Conservation (phyloP, 345 rosid species). For the Combretum micranthum region DNA sequence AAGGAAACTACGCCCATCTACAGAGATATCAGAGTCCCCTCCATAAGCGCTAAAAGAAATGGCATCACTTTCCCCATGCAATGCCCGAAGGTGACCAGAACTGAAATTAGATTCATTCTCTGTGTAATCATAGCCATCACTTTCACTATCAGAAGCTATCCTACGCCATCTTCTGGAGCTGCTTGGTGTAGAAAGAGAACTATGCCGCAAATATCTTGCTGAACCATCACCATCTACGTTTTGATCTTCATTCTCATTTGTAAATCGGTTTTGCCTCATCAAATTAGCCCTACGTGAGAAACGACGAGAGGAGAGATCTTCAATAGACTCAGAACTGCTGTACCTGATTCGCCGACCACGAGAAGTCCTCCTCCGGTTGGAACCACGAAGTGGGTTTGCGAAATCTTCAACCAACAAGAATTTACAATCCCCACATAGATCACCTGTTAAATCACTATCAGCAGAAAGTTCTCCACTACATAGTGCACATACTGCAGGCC, state of each 20-base stretch:
- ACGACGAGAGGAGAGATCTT: constrained; percentile 46
- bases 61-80: constrained; percentile 56
- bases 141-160: constrained; percentile 64
- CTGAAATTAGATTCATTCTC: constrained; percentile 67
- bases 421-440: constrained; percentile 73
- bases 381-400: constrained; percentile 38
- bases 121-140: constrained; percentile 59
- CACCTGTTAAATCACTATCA: constrained; percentile 30
- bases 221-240: constrained; percentile 27
- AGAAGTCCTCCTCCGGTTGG: constrained; percentile 23
- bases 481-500: constrained; percentile 35
- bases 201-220: constrained; percentile 29
- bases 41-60: constrained; percentile 62
- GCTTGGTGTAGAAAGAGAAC: constrained; percentile 46
- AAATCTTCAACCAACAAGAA: constrained; percentile 66
- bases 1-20: constrained; percentile 46
- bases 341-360: constrained; percentile 45
- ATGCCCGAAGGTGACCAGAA: constrained; percentile 33
- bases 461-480: constrained; percentile 47
- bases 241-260: constrained; percentile 34
- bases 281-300: constrained; percentile 47
- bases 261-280: constrained; percentile 46
- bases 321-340: constrained; percentile 61
- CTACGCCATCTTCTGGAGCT: constrained; percentile 63
- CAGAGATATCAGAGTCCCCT: constrained; percentile 78